Base-by-base conservation (phyloP, 2,329 filamentous ascomycete genomes). In the Diaporthe ampelina region DNA sequence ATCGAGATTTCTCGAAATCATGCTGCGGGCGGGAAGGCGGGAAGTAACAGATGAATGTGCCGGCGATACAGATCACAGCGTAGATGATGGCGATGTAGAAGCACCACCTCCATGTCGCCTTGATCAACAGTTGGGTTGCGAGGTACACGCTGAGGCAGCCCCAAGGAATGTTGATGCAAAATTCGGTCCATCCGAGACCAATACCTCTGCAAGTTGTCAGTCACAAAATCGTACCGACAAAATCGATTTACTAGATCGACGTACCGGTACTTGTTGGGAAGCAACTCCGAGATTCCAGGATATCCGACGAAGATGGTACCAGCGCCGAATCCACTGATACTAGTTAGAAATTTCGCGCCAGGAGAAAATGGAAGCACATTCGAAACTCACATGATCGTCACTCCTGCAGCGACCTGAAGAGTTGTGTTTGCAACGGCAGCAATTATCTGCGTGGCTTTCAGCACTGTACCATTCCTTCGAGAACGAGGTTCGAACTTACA, bases 261-360 rank as follows among this genome's bases (percentile, higher is more conserved):
- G 19, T 59, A 79, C 69, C 81, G 78, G 73, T 81, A 83, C 74
- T 82, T 83, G 74, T 83, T 83, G 37, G 81, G 81, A 17, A 83
- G 76, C 72, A 83, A 70, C 76, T 83, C 81, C 10, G 78, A 76
- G 24, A 83, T 81, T 21, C 81, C 81, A 1, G 81, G 78, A 67
- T 82, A 83, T 2, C 78, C 77, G 10, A 82, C 81, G 43, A 83
- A 82, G 40, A 82, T 78, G 26, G 82, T 75, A 24, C 81, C 81
- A 11, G 79, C 79, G 1, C 81, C 81, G 37, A 83, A 80, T 19
- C 81, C 81, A 8, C 69, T 59, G 15, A 15, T 9, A 21, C 37
- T 15, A 2, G 10, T 48, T 9, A 71, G 29, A 11, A 29, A 52
- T 26, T 21, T 21, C 29, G 13, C 19, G 6, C 3, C 1, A 24